Evolutionary conservation across 2,329 filamentous ascomycete species (phyloP).

Genomic region (Penicillium sp.): DNA sequence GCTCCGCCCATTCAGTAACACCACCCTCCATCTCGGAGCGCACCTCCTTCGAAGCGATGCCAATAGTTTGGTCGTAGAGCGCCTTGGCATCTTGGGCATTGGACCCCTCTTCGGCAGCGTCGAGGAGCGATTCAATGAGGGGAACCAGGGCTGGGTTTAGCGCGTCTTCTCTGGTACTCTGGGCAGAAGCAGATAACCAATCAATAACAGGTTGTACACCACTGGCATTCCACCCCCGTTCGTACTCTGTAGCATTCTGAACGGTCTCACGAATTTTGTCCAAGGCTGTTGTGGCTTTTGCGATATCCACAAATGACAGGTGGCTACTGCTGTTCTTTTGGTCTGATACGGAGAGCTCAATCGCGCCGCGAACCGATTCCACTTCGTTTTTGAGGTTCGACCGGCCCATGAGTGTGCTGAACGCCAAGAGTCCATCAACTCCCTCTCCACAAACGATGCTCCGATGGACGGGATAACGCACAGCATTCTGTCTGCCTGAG

Average conservation of each 20-base stretch:
- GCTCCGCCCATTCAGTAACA: constrained; percentile 75
- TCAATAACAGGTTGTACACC: constrained; percentile 67
- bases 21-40: constrained; percentile 59
- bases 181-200: constrained; percentile 60
- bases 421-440: constrained; percentile 63
- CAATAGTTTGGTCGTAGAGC: constrained; percentile 33
- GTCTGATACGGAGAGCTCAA: constrained; percentile 54
- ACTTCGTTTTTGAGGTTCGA: constrained; percentile 36
- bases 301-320: constrained; percentile 65
- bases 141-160: constrained; percentile 69
- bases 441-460: constrained; percentile 75
- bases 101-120: constrained; percentile 41
- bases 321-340: constrained; percentile 23
- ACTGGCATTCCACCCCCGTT: constrained; percentile 74
- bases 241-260: constrained; percentile 71
- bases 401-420: constrained; percentile 36
- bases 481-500: constrained; percentile 66
- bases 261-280: constrained; percentile 70
- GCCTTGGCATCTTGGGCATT: constrained; percentile 33
- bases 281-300: constrained; percentile 66
- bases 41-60: constrained; percentile 47
- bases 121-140: constrained; percentile 70
- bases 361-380: constrained; percentile 39
- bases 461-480: constrained; percentile 84
- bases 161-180: constrained; percentile 40